Conservation (phyloP, 176 grass and related monocot species). For the Triticum urartu region DNA sequence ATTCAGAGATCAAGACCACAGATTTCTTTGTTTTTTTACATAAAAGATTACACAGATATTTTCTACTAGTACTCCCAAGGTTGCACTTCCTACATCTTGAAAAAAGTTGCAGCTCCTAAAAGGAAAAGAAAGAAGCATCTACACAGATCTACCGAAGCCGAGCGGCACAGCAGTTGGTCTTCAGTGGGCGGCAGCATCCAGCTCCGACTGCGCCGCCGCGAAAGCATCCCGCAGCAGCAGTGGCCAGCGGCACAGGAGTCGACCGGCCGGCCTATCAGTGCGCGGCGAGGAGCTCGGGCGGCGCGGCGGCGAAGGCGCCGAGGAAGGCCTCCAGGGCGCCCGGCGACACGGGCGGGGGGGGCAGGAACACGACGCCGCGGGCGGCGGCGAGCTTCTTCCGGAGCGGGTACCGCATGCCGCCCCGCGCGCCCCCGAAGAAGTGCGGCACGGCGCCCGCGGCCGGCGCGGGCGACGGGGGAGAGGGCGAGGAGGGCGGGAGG, state of each 20-base stretch:
- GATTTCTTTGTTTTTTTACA: neutral
- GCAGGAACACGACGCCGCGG: slow-evolving; percentile 47
- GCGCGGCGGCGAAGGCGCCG: slow-evolving; percentile 3
- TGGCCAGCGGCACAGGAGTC: neutral
- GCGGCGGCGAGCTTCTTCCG: slow-evolving; percentile 81
- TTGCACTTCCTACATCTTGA: neutral
- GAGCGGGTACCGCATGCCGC: slow-evolving; percentile 38
- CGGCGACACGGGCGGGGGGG: slow-evolving; percentile 27
- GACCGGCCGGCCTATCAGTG: slow-evolving; percentile 20
- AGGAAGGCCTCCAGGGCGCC: slow-evolving; percentile 29
- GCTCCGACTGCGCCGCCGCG: slow-evolving; percentile 15
- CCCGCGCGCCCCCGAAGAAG: slow-evolving; percentile 36
- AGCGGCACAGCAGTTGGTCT: neutral
- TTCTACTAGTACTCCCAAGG: neutral
- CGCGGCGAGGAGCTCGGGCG: slow-evolving; percentile 50
- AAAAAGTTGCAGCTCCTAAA: neutral
- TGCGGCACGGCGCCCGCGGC: slow-evolving; percentile 28
- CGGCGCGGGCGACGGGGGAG: neutral
- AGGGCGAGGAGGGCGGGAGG: neutral
- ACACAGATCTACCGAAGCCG: slow-evolving; percentile 5
- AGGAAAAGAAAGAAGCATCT: slow-evolving; percentile 3
- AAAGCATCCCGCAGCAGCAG: neutral
- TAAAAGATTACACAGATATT: neutral
- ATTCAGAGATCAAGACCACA: neutral
- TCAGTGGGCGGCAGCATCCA: slow-evolving; percentile 44